These are phyloP conservation scores for Aspergillus taichungensis DNA, from an alignment of 495 filamentous ascomycete species.

Conservation along the genomic window DNA sequence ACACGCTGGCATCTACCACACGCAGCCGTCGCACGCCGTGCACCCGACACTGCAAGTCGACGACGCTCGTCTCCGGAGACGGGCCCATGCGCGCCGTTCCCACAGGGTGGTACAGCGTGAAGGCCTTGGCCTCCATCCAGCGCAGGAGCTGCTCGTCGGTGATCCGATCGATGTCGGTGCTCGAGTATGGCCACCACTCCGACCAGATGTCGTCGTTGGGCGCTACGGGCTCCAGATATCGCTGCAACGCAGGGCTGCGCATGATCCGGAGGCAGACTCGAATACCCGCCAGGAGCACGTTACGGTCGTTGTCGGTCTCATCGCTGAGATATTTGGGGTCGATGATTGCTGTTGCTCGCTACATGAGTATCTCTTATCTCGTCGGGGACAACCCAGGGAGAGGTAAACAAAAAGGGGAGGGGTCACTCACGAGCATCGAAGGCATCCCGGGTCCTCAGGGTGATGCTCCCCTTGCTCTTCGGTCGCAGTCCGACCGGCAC, in stretches of 20 bases:
- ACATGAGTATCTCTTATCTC: too few relatives aligned
- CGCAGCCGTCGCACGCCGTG: conserved; percentile 40
- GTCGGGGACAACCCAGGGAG: too few relatives aligned
- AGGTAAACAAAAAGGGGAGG: background rate
- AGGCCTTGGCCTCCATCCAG: conserved; percentile 18
- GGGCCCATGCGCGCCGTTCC: conserved; percentile 19
- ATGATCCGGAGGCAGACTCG: conserved; percentile 13
- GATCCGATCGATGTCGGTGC: conserved; percentile 15
- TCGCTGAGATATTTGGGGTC: conserved; percentile 17
- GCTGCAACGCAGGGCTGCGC: conserved; percentile 11
- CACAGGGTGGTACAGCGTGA: conserved; percentile 18
- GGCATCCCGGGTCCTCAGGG: conserved; percentile 10
- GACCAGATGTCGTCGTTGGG: conserved; percentile 11
- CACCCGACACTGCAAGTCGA: conserved; percentile 40
- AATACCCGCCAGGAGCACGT: conserved; percentile 11
- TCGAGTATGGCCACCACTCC: conserved; percentile 20
- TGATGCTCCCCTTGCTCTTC: conserved; percentile 11
- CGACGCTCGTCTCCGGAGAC: conserved; percentile 23
- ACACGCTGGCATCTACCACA: conserved; percentile 30
- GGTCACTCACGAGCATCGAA: conserved; percentile 13
- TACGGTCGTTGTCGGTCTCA: conserved; percentile 12
- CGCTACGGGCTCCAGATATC: conserved; percentile 10
- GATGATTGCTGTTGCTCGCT: conserved; percentile 10
- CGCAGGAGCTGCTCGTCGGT: conserved; percentile 15
- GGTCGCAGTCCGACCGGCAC: conserved; percentile 13